Evolutionary conservation across 2,329 filamentous ascomycete genomes (phyloP).

Genomic region (Colletotrichum kahawae): DNA sequence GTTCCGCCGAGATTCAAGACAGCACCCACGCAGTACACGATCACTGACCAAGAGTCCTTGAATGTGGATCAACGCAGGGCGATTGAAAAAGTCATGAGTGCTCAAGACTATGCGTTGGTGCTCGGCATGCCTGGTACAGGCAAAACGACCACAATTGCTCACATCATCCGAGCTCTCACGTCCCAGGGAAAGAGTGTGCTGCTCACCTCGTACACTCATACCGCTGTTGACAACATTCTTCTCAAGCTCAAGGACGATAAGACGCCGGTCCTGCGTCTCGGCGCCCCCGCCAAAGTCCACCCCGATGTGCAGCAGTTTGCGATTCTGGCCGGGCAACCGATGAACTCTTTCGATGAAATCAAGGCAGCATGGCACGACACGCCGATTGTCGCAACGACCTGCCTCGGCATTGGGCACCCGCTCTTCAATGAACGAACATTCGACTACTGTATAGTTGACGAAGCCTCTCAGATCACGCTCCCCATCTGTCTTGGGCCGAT

Average conservation of each 20-base stretch:
- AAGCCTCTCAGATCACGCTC: slow-evolving; percentile 95
- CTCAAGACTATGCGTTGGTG: slow-evolving; percentile 94
- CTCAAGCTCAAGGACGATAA: slow-evolving; percentile 84
- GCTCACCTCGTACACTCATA: slow-evolving; percentile 95
- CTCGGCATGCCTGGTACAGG: slow-evolving; percentile 98
- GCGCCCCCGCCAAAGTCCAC: slow-evolving; percentile 84
- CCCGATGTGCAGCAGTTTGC: slow-evolving; percentile 87
- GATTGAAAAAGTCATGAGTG: slow-evolving; percentile 94
- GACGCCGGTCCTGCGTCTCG: slow-evolving; percentile 83
- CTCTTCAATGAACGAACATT: slow-evolving; percentile 90
- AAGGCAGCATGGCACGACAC: slow-evolving; percentile 83
- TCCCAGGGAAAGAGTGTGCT: slow-evolving; percentile 91
- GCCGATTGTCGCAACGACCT: slow-evolving; percentile 92
- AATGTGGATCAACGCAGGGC: slow-evolving; percentile 88
- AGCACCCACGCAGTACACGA: slow-evolving; percentile 64
- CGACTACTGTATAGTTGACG: slow-evolving; percentile 98
- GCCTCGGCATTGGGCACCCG: slow-evolving; percentile 86
- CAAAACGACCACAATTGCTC: slow-evolving; percentile 97
- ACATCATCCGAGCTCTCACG: slow-evolving; percentile 91
- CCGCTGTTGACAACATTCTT: slow-evolving; percentile 96
- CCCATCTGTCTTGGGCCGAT: slow-evolving; percentile 95
- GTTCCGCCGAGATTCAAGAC: slow-evolving; percentile 75
- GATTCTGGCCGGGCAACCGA: slow-evolving; percentile 75
- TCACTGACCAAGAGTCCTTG: slow-evolving; percentile 69
- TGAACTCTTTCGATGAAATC: slow-evolving; percentile 81